A percentile compares a stretch with the other conserved stretches of the same genome.
Evolutionary conservation across 2,329 filamentous ascomycete species (phyloP).

Genomic region (Alternaria sp.): DNA sequence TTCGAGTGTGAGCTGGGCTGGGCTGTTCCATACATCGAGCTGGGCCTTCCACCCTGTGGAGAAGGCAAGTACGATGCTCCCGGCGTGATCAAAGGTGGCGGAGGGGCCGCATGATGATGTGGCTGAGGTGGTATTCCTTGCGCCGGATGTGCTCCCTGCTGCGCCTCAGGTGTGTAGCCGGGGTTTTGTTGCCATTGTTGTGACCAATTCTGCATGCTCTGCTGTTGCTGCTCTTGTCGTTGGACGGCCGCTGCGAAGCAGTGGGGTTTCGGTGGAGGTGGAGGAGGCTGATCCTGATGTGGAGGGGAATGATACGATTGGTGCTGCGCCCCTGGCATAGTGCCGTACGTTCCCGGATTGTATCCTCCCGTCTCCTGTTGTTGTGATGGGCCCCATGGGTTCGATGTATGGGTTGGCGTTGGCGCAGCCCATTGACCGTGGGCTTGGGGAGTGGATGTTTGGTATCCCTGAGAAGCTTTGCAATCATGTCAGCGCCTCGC

Average conservation of each 20-base stretch:
- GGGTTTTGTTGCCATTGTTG: conserved; percentile 34
- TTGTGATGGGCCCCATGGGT: conserved; percentile 39
- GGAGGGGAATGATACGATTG: conserved; percentile 37
- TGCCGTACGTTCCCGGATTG: conserved; percentile 47
- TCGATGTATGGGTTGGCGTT: conserved; percentile 28
- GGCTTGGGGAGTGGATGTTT: conserved; percentile 32
- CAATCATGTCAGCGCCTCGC: conserved; percentile 8
- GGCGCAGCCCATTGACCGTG: conserved; percentile 46
- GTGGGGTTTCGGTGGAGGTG: conserved; percentile 50
- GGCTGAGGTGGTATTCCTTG: conserved; percentile 32
- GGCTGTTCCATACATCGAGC: conserved; percentile 42
- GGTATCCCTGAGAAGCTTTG: conserved; percentile 35
- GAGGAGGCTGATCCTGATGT: conserved; percentile 44
- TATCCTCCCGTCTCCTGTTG: conserved; percentile 38
- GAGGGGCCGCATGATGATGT: conserved; percentile 41
- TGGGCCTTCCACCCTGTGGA: conserved; percentile 37
- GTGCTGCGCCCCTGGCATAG: conserved; percentile 38
- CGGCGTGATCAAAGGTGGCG: conserved; percentile 43
- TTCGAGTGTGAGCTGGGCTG: conserved; percentile 30
- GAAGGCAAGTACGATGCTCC: conserved; percentile 46
- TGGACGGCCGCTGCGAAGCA: conserved; percentile 44
- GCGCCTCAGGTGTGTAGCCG: conserved; percentile 32
- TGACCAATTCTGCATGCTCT: conserved; percentile 27
- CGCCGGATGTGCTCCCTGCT: conserved; percentile 39
- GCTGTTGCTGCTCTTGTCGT: conserved; percentile 25